These are phyloP conservation scores for Trichophyton rubrum DNA, from an alignment of 2,329 filamentous ascomycete species.

Conservation along the genomic window DNA sequence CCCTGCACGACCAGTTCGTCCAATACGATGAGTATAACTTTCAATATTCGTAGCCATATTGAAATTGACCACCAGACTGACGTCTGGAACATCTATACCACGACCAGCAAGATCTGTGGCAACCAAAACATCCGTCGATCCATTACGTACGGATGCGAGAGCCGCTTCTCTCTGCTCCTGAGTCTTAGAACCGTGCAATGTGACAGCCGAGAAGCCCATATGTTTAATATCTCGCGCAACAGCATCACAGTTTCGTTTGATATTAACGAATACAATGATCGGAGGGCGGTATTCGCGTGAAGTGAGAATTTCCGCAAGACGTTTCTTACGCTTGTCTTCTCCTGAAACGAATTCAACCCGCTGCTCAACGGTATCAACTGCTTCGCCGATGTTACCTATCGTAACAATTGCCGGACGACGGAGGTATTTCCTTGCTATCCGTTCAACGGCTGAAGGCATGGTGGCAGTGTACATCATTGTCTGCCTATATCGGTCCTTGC, in stretches of 20 bases:
- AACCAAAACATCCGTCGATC: constrained; percentile 74
- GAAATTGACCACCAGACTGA: constrained; percentile 92
- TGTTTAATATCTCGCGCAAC: constrained; percentile 88
- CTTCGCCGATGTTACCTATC: constrained; percentile 88
- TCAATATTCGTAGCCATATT: constrained; percentile 95
- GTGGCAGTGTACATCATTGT: constrained; percentile 99
- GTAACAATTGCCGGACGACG: constrained; percentile 85
- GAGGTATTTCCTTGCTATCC: constrained; percentile 93
- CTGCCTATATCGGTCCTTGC: constrained; percentile 73
- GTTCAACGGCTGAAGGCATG: constrained; percentile 85
- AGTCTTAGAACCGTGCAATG: constrained; percentile 88
- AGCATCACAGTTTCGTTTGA: constrained; percentile 96
- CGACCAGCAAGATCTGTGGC: constrained; percentile 90
- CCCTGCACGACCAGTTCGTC: constrained; percentile 90
- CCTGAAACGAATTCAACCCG: constrained; percentile 81
- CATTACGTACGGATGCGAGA: constrained; percentile 68
- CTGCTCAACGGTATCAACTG: constrained; percentile 95
- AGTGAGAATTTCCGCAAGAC: constrained; percentile 76
- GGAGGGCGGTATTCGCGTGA: constrained; percentile 71
- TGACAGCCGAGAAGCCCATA: constrained; percentile 83
- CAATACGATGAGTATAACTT: constrained; percentile 90
- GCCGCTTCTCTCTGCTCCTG: constrained; percentile 96
- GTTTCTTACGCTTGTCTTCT: constrained; percentile 94
- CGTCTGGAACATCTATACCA: constrained; percentile 95
- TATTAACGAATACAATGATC: constrained; percentile 99